Evolutionary conservation across 1,284 basidiomycete genomes (phyloP), one percentile per base, ranked within the genome.

Genomic region (Sparassis latifolia): DNA sequence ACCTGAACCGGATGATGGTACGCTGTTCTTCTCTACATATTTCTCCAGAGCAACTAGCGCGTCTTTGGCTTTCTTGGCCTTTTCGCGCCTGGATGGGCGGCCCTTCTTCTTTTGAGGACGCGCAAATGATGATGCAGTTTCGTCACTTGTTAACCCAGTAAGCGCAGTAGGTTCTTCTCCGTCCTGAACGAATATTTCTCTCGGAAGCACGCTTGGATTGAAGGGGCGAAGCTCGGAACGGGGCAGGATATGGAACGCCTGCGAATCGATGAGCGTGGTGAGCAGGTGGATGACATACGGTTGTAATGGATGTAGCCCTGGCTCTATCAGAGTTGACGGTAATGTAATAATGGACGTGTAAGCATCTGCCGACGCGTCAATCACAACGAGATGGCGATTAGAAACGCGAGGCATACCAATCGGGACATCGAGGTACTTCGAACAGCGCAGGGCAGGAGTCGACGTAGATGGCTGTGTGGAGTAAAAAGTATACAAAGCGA

Each of bases 401-500:
- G 30, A 40, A 38, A 33, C 38, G 9, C 45, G 42, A 47, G n/a
- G 35, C 38, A 59, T 76, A 81, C 87, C 84, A 48, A 75, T 68
- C 6, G 83, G 72, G 27, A 88, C 74, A 4, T 76, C 71, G 38
- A 86, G 75, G 51, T 79, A 73, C 20, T 64, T 61, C 9, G 78
- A 55, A 10, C 62, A 59, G 60, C 76, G 68, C 30, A 88, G 61
- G 4, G 71, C 56, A 29, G 83, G 82, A 5, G 71, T 67, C 3
- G 76, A 73, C 10, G 66, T 67, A 9, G 71, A 70, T 10, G 84
- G 82, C 63, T 89, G 88, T 9, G 82, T 80, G 52, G 68, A 69
- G 60, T 79, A 80, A 55, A 89, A 82, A 3, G 78, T 78, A 58
- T 89, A 89, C 39, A 86, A 62, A 2, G 74, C 80, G 60, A 89